Evolutionary conservation across 306 rosid genomes (phyloP), one percentile per base, ranked within the genome.

Genomic region (Vigna mungo): DNA sequence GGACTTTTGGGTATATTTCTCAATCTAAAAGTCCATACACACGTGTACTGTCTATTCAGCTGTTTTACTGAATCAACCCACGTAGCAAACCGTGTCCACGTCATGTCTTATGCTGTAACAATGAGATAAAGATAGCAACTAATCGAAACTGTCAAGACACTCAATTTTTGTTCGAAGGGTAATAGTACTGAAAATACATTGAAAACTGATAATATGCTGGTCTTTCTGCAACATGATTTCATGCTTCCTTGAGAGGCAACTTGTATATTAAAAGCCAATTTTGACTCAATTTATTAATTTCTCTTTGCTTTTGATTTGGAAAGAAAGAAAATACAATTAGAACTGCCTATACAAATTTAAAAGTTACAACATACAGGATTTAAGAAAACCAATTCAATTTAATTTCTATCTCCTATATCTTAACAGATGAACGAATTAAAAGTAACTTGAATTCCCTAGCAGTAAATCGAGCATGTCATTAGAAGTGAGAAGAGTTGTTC

Each of bases 401-500:
- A 53, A 56, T 61, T 59, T 64, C 49, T 41, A n/a, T 49, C 49
- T 25, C 53, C 64, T 69, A 76, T 32, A n/a, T 66, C 32, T 21
- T 43, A 17, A 73, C 36, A 46, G 59, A 15, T 48, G 68, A 78
- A 70, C 54, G 54, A 68, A 81, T 87, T 82, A 84, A 71, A 86
- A 46, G 68, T 77, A 88, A 77, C 96, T 86, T 10, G 82, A 92
- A 51, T 88, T 82, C 47, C 97, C 96, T 43, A 89, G 65, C 61
- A 94, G 77, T 54, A 90, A 82, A 80, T 89, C 89, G 23, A 90
- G 92, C 97, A 92, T 88, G 83, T 88, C 86, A 72, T 89, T 78
- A 0, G 97, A 94, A 73, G 97, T 85, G 59, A 90, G 86, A 47
- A 92, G 87, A 62, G 92, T 89, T 68, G 97, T 92, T 89, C 98